Percentiles rank a stretch among this genome's conserved stretches.
These are phyloP conservation scores for Lactarius akahatsu DNA, from an alignment of 768 basidiomycete species.

Conservation along the genomic window DNA sequence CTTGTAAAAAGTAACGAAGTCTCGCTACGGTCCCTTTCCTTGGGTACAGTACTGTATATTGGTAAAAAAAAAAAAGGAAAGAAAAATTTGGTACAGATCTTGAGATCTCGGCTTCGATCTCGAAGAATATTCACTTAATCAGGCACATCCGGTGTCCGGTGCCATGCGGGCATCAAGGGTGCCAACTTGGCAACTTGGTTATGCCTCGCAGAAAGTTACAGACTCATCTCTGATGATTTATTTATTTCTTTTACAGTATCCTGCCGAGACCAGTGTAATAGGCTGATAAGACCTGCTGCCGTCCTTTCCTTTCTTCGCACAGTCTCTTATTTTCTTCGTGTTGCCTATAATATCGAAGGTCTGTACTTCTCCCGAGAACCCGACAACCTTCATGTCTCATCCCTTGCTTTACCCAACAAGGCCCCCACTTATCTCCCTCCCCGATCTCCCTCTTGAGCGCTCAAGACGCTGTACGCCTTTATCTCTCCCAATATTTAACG, in stretches of 20 bases:
- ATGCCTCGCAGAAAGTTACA: constrained; percentile 15
- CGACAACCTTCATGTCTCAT: constrained; percentile 28
- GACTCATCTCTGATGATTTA: constrained; percentile 15
- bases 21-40: constrained; percentile 4
- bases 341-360: constrained; percentile 21
- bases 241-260: constrained; percentile 13
- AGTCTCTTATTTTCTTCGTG: constrained; percentile 14
- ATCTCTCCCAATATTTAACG: constrained; percentile 23
- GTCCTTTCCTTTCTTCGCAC: constrained; percentile 17
- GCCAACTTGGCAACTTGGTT: constrained; percentile 13
- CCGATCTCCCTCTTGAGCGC: constrained; percentile 28
- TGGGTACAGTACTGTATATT: neutral
- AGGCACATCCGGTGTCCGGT: constrained; percentile 27
- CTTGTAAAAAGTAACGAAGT: constrained; percentile 14
- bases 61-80: neutral
- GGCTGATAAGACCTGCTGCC: constrained; percentile 24
- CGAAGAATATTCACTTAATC: constrained; percentile 26
- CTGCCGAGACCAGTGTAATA: constrained; percentile 25
- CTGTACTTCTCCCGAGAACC: constrained; percentile 27
- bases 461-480: constrained; percentile 20
- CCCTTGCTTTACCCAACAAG: constrained; percentile 26
- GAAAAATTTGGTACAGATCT: constrained; percentile 19
- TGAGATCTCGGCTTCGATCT: constrained; percentile 24
- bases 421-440: constrained; percentile 27
- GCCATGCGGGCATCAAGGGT: constrained; percentile 21